A percentile compares a stretch with the other conserved stretches of the same genome.
Evolutionary conservation across 1,284 basidiomycete species (phyloP).

Genomic region (Heterobasidion annosum): DNA sequence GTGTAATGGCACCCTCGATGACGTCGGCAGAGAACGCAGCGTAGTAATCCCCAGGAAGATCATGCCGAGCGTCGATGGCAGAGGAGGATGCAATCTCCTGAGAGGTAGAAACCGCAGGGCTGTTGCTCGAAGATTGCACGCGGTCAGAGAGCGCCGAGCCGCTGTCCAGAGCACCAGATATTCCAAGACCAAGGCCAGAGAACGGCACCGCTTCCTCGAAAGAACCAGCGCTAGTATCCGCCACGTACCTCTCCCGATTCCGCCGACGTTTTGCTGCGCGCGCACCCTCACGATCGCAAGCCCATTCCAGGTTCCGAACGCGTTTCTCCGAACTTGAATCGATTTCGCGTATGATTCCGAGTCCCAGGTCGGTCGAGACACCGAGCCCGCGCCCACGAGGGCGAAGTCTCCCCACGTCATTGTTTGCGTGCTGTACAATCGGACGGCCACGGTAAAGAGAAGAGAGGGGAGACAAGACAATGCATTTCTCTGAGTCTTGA

Average conservation of each 20-base stretch:
- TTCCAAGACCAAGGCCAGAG: background rate
- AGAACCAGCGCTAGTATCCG: background rate
- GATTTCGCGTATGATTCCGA: background rate
- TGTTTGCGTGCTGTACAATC: background rate
- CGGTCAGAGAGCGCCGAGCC: background rate
- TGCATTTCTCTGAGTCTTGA: background rate
- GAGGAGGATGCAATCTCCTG: background rate
- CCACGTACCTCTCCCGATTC: conserved; percentile 2
- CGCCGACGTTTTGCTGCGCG: conserved; percentile 26
- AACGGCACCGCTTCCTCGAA: background rate
- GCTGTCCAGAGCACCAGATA: background rate
- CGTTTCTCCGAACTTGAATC: conserved; percentile 8
- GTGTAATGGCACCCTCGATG: conserved; percentile 29
- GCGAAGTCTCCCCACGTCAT: background rate
- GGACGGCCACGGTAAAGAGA: background rate
- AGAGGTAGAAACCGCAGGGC: background rate
- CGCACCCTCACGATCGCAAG: conserved; percentile 23
- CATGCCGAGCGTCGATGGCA: conserved; percentile 2
- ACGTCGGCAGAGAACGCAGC: conserved; percentile 23
- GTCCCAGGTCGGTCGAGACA: background rate
- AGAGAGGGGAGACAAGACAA: background rate
- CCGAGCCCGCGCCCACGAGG: background rate
- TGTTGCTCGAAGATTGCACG: background rate
- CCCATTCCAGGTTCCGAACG: conserved; percentile 33
- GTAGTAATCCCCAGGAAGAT: conserved; percentile 16